These are phyloP conservation scores for Oryza meridionalis DNA, from an alignment of 176 grass and related monocot species.

Conservation along the genomic window DNA sequence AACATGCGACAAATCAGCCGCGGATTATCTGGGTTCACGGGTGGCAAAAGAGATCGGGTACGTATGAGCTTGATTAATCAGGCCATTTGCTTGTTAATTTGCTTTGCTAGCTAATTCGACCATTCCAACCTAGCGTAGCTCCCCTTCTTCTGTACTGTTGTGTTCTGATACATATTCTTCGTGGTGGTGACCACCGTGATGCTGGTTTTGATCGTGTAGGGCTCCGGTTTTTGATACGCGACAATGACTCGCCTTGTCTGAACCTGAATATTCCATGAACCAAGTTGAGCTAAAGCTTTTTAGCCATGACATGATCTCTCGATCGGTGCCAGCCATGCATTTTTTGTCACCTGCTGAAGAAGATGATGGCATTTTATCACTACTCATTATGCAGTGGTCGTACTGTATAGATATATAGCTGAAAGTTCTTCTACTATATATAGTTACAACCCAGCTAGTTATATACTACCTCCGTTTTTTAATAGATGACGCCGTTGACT, in stretches of 20 bases:
- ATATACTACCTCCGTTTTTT: no score
- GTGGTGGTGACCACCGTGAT: neutral
- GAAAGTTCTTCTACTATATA: neutral
- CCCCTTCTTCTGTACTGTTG: neutral
- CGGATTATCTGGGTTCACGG: constrained; percentile 27
- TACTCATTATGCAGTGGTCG: neutral
- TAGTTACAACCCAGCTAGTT: neutral
- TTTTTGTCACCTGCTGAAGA: neutral
- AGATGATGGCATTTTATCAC: neutral
- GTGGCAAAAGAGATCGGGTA: neutral
- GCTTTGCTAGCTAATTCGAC: neutral
- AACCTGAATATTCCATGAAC: neutral
- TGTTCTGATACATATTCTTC: neutral
- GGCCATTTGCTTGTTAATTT: neutral
- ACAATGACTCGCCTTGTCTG: neutral
- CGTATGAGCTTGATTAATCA: neutral
- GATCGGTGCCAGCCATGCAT: neutral
- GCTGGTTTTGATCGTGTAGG: neutral
- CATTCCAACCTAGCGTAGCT: neutral
- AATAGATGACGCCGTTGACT: no score
- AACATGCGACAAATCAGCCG: neutral
- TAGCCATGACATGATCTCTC: neutral
- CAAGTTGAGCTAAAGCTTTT: neutral
- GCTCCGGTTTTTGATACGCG: neutral
- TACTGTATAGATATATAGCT: neutral